Base-by-base conservation (phyloP, 352 stramenopile species). In the Pythium catenulatum region DNA sequence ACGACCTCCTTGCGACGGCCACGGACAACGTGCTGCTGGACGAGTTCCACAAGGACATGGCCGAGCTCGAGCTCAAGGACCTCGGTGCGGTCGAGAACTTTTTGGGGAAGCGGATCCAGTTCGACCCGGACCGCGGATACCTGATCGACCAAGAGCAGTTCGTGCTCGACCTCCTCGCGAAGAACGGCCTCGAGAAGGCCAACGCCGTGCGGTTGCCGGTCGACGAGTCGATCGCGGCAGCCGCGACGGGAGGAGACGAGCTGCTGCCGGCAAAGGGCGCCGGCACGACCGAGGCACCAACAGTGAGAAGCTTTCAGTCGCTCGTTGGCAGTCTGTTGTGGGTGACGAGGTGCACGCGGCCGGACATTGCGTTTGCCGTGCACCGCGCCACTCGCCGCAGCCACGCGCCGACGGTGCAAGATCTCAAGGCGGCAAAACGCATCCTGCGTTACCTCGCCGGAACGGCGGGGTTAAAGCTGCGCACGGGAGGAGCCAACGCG, bases 271-370 rank as follows among this genome's bases (percentile, higher is more conserved):
- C 5, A 54, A 41, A 19, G 59, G n/a, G n/a, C n/a, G n/a, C n/a
- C n/a, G n/a, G n/a, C n/a, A n/a, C n/a, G n/a, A n/a, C 48, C 14
- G 69, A 77, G 52, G 15, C n/a, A 2, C 79, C 79, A 21, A 91
- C 77, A 0, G 36, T 86, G 13, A 65, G 52, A 39, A 87, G 27
- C 3, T 90, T 93, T 19, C 84, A 89, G 85, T 90, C 87, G 1
- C 15, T 94, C 11, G 77, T 92, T 0, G 87, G 85, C 0, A 92
- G 84, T 32, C 70, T 92, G 15, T 19, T 91, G n/a, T 92, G 90
- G 87, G 34, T 91, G 0, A 37, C 87, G 3, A 32, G 87, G 0
- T 91, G 78, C 58, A 69, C 34, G 8, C 58, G 58, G 9, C 58
- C 58, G 13, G 58, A 69, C 66, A 91, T 89, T n/a, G 27, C 79